Evolutionary conservation across 2,329 filamentous ascomycete genomes (phyloP), one percentile per base, ranked within the genome.

Genomic region (Penicillium sp.): DNA sequence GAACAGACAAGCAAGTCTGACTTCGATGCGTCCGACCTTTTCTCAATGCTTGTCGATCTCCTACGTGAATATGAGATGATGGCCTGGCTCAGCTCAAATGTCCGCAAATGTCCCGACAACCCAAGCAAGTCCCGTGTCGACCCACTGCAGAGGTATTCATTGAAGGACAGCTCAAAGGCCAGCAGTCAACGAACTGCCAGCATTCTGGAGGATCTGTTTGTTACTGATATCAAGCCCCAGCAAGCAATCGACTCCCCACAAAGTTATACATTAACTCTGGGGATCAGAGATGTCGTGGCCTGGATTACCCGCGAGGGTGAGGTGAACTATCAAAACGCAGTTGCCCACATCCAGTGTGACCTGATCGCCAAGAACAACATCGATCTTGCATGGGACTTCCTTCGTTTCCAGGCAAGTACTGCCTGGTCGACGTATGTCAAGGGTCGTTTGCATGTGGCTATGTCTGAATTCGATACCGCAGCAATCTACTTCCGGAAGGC

Each of bases 401-500:
- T 91, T 82, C 79, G 86, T 77, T 78, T 89, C 80, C 63, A 86
- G 50, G 77, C 81, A 8, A 77, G 76, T 43, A 81, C 79, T 1
- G 76, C 80, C 30, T 88, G 85, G 85, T 77, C 82, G 14, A 81
- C 78, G 6, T 99, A 99, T 69, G 82, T 97, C 5, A 90, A 92
- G 71, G 94, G 89, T 2, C 87, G 94, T 30, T 81, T 96, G 46
- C 83, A 85, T 61, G 78, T 97, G 33, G 85, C 87, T 5, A 82
- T 88, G 60, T 88, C 87, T 51, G 88, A 96, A 67, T 87, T 87
- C 69, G 83, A 84, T 55, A 80, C 84, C 37, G 93, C 94, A 52
- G 84, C 90, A 28, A 77, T 84, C 28, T 84, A 85, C 67, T 97
- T 99, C 74, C 87, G 86, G 63, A 93, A 88, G 69, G 90, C 91